Conservation (phyloP, 2,329 filamentous ascomycete genomes). For the Penicillium sp. region DNA sequence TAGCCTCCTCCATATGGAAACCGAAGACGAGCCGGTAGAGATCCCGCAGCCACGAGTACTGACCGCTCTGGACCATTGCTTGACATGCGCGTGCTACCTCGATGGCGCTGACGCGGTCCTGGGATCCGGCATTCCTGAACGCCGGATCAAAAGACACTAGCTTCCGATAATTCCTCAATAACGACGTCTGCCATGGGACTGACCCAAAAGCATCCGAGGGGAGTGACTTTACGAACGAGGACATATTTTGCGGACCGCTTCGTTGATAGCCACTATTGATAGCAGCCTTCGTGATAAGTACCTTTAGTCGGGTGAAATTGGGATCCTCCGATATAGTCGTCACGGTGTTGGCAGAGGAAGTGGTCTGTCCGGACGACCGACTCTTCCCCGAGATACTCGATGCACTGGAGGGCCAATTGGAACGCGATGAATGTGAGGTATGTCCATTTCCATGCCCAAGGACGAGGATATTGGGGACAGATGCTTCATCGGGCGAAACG, state of each 20-base stretch:
- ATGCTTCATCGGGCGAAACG: slow-evolving; percentile 74
- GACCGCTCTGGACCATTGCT: slow-evolving; percentile 68
- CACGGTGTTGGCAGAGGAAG: slow-evolving; percentile 46
- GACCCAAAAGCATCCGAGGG: slow-evolving; percentile 77
- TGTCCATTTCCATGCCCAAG: slow-evolving; percentile 68
- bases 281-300: slow-evolving; percentile 78
- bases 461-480: slow-evolving; percentile 83
- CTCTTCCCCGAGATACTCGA: slow-evolving; percentile 79
- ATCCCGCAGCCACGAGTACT: slow-evolving; percentile 78
- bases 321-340: slow-evolving; percentile 61
- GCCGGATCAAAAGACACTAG: slow-evolving; percentile 71
- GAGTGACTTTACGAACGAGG: slow-evolving; percentile 72
- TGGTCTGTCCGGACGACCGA: slow-evolving; percentile 55
- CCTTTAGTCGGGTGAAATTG: slow-evolving; percentile 74
- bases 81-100: slow-evolving; percentile 78
- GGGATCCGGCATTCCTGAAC: slow-evolving; percentile 50
- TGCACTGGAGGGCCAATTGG: slow-evolving; percentile 72
- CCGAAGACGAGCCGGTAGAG: slow-evolving; percentile 83
- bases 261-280: slow-evolving; percentile 79
- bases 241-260: slow-evolving; percentile 57
- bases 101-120: slow-evolving; percentile 51
- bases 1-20: slow-evolving; percentile 75
- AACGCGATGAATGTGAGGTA: slow-evolving; percentile 38
- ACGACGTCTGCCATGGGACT: slow-evolving; percentile 64
- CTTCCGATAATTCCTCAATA: slow-evolving; percentile 78